Conservation (phyloP, 495 filamentous ascomycete genomes). For the Apiosordaria backusii region DNA sequence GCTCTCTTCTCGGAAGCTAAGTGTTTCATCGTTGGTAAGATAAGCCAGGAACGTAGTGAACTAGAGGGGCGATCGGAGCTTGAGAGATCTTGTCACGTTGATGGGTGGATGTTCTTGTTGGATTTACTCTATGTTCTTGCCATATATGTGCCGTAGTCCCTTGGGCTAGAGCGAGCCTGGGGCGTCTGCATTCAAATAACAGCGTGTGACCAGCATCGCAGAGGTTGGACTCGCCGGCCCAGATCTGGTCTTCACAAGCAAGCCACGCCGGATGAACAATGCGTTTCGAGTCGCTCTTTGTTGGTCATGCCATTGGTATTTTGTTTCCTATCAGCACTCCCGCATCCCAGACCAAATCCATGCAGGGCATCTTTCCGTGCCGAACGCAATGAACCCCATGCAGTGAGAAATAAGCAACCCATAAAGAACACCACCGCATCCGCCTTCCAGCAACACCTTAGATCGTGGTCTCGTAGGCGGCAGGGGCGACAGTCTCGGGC, state of each 20-base stretch:
- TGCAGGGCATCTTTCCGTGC: constrained; percentile 38
- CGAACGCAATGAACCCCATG: constrained; percentile 40
- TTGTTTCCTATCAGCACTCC: constrained; percentile 40
- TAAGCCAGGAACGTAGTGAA: not conserved
- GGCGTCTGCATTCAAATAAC: constrained; percentile 10
- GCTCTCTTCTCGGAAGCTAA: too few species aligned
- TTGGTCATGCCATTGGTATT: constrained; percentile 41
- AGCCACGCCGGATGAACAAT: constrained; percentile 18
- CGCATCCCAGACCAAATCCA: constrained; percentile 39
- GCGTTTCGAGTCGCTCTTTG: constrained; percentile 15
- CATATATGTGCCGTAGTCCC: constrained; percentile 3
- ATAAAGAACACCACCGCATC: constrained; percentile 28
- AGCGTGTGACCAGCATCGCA: not conserved
- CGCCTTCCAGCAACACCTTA: constrained; percentile 48
- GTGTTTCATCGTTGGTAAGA: not conserved
- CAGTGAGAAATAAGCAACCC: constrained; percentile 37
- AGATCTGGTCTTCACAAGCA: constrained; percentile 15
- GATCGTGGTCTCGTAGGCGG: constrained; percentile 97
- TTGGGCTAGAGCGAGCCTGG: constrained; percentile 9
- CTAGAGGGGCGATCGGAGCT: not conserved
- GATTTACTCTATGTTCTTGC: constrained; percentile 12
- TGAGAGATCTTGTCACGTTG: constrained; percentile 4
- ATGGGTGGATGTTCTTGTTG: constrained; percentile 3
- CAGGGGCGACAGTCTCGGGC: constrained; percentile 86
- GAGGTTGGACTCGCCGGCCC: not conserved